Conservation (phyloP, 2,329 filamentous ascomycete species). For the Paecilomyces sp. region DNA sequence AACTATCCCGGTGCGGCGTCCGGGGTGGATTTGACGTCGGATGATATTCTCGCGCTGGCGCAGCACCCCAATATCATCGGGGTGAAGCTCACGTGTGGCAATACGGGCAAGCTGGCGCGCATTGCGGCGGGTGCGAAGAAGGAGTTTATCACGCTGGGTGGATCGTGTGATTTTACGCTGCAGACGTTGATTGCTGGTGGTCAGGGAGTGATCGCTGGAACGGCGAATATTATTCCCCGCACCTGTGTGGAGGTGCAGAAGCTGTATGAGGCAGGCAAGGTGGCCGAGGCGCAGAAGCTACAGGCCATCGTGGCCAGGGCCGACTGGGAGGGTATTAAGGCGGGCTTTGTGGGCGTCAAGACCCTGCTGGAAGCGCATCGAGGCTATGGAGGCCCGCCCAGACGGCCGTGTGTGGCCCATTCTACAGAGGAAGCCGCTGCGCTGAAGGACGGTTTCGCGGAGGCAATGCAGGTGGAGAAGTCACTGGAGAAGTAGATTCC, state of each 20-base stretch:
- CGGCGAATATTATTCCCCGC: conserved; percentile 80
- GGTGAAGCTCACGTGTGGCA: conserved; percentile 67
- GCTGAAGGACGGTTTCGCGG: conserved; percentile 30
- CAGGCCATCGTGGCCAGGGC: conserved; percentile 72
- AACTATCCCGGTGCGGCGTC: conserved; percentile 64
- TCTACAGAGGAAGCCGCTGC: conserved; percentile 23
- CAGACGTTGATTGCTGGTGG: conserved; percentile 75
- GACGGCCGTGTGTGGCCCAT: conserved; percentile 55
- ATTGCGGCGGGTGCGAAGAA: conserved; percentile 44
- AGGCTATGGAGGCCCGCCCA: conserved; percentile 72
- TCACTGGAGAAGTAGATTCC: conserved; percentile 8
- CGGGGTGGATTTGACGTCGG: conserved; percentile 61
- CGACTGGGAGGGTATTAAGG: conserved; percentile 78
- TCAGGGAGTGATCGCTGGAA: conserved; percentile 76
- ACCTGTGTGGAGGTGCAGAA: conserved; percentile 72
- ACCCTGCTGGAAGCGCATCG: conserved; percentile 71
- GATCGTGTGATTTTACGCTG: conserved; percentile 79
- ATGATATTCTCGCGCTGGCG: conserved; percentile 53
- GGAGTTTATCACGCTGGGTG: conserved; percentile 76
- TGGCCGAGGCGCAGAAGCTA: conserved; percentile 65
- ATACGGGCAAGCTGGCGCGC: conserved; percentile 63
- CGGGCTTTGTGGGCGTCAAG: conserved; percentile 81
- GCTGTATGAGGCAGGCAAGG: conserved; percentile 64
- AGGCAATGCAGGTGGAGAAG: conserved; percentile 31
- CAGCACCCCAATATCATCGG: conserved; percentile 60